phyloP scores from a whole-genome alignment of 257 asterid genomes.

The Ilex aquifolium region DNA sequence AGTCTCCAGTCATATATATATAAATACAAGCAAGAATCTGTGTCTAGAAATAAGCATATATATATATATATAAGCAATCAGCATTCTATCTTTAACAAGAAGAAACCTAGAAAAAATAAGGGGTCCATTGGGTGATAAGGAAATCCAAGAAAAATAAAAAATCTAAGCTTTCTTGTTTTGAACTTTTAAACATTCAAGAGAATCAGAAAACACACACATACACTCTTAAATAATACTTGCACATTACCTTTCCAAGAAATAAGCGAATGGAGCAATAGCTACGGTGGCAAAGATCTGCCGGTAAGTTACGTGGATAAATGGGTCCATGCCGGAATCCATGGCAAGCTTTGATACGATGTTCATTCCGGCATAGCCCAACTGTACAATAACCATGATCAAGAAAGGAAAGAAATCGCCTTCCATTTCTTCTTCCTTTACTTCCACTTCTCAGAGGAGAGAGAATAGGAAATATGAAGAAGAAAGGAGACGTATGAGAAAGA shows the following conservation, averaged over 20 bases:
- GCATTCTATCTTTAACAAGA: no score
- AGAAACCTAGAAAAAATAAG: no score
- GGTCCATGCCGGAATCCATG: slow-evolving; percentile 90
- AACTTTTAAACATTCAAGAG: no score
- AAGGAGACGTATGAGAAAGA: neutral
- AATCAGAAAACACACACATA: no score
- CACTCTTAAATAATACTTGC: no score
- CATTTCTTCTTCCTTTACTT: slow-evolving; percentile 23
- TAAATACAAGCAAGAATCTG: no score
- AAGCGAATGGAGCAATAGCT: slow-evolving; percentile 62
- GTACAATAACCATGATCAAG: slow-evolving; percentile 65
- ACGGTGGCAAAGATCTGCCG: slow-evolving; percentile 70
- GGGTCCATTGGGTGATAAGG: no score
- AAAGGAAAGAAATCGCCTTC: slow-evolving; percentile 42
- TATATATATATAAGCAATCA: no score
- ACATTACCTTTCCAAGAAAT: slow-evolving; percentile 65
- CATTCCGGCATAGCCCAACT: slow-evolving; percentile 81
- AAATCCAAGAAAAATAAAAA: no score
- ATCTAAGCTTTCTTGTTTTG: no score
- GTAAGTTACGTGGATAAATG: slow-evolving; percentile 80
- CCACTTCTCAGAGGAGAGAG: slow-evolving; percentile 13
- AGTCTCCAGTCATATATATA: no score
- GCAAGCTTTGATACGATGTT: slow-evolving; percentile 77
- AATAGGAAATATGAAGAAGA: neutral
- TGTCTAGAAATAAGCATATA: no score